Evolutionary conservation across 2,329 filamentous ascomycete species (phyloP).

Genomic region (Hypoxylon sp.): DNA sequence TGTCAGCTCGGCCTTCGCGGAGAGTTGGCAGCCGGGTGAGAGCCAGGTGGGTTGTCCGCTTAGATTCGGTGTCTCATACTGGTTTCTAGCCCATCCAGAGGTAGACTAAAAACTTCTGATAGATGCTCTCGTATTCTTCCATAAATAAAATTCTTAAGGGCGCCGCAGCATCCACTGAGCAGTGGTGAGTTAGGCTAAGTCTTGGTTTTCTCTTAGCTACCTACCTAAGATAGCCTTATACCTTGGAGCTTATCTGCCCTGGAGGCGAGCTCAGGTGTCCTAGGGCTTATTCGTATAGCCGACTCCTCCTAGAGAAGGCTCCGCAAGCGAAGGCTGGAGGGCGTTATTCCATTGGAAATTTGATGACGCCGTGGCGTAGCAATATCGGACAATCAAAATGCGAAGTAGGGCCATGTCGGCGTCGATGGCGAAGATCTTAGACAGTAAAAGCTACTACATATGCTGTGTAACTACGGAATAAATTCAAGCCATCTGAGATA

Average conservation of each 20-base stretch:
- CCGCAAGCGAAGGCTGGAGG: background rate
- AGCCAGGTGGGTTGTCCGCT: conserved; percentile 3
- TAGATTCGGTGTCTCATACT: background rate
- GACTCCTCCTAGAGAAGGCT: background rate
- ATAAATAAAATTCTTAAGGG: background rate
- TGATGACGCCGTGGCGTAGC: background rate
- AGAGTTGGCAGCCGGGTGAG: background rate
- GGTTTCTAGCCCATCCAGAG: background rate
- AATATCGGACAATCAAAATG: background rate
- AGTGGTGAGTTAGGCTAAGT: background rate
- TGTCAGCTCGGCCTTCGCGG: background rate
- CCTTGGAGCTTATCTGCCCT: background rate
- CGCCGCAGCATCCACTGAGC: no score
- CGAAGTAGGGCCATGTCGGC: background rate
- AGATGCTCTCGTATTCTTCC: background rate
- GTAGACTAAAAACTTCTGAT: background rate
- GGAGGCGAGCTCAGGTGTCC: background rate
- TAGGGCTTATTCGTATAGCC: background rate
- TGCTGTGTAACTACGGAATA: conserved; percentile 1
- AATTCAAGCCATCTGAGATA: conserved; percentile 3
- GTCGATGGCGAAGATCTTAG: conserved; percentile 6
- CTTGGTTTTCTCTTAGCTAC: background rate
- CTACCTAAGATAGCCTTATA: background rate
- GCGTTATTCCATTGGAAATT: background rate
- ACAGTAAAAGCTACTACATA: background rate